phyloP scores from a whole-genome alignment of 257 asterid genomes.

The Asclepias syriaca region DNA sequence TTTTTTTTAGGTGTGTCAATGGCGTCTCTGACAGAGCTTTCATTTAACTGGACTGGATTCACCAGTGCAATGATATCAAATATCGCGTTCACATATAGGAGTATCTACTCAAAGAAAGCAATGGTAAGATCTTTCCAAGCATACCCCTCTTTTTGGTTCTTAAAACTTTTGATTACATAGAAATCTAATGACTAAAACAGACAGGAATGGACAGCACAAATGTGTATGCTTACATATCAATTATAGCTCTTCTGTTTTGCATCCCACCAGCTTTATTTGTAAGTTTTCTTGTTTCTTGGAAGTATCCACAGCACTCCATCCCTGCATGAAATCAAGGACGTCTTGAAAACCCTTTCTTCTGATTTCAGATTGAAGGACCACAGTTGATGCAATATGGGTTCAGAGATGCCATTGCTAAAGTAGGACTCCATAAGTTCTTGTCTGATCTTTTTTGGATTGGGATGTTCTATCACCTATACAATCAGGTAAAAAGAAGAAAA shows the following conservation, averaged over 20 bases:
- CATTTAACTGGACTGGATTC: slow-evolving; percentile 62
- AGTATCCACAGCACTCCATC: neutral
- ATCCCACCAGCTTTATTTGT: slow-evolving; percentile 59
- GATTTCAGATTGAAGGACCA: slow-evolving; percentile 55
- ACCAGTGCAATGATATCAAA: slow-evolving; percentile 62
- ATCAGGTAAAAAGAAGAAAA: slow-evolving; percentile 29
- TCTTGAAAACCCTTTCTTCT: too few relatives aligned
- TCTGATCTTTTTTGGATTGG: slow-evolving; percentile 65
- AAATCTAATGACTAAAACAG: slow-evolving; percentile 22
- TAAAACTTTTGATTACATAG: neutral
- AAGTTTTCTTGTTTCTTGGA: slow-evolving; percentile 14
- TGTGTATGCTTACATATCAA: slow-evolving; percentile 55
- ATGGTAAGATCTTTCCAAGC: slow-evolving; percentile 32
- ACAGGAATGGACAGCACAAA: slow-evolving; percentile 71
- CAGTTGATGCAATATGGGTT: slow-evolving; percentile 51
- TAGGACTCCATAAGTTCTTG: slow-evolving; percentile 52
- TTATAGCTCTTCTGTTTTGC: slow-evolving; percentile 58
- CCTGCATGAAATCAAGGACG: too few relatives aligned
- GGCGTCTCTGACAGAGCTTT: slow-evolving; percentile 60
- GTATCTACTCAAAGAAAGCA: slow-evolving; percentile 64
- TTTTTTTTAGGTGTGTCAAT: slow-evolving; percentile 45
- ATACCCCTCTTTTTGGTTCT: too few relatives aligned
- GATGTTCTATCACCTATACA: slow-evolving; percentile 64
- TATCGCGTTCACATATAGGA: slow-evolving; percentile 56
- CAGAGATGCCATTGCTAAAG: slow-evolving; percentile 56